phyloP scores from a whole-genome alignment of 2,329 filamentous ascomycete genomes.

The Rhytidhysteron rufulum region DNA sequence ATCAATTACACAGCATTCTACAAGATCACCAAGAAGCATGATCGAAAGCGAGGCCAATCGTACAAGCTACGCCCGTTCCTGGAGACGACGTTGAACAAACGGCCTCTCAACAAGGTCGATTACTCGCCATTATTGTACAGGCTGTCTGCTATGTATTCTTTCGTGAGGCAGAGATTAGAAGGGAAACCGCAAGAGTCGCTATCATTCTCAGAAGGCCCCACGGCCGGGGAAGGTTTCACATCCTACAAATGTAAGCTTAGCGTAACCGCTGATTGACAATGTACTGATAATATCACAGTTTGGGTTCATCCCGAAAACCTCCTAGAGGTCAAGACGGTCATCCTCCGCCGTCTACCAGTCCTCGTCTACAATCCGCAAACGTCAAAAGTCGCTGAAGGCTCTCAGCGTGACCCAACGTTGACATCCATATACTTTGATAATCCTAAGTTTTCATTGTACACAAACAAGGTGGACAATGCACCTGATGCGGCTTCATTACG shows the following conservation, averaged over 20 bases:
- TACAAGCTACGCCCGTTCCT: conserved; percentile 91
- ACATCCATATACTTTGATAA: conserved; percentile 97
- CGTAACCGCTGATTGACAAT: not conserved
- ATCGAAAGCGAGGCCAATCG: conserved; percentile 79
- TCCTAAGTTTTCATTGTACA: conserved; percentile 78
- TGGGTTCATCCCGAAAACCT: conserved; percentile 97
- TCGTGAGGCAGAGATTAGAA: conserved; percentile 80
- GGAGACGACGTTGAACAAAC: conserved; percentile 80
- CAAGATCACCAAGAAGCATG: conserved; percentile 99
- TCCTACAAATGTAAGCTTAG: conserved; percentile 73
- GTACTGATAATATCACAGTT: conserved; percentile 50
- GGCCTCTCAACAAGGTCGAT: conserved; percentile 92
- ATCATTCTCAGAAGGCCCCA: conserved; percentile 41
- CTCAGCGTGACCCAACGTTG: conserved; percentile 77
- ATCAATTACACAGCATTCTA: conserved; percentile 98
- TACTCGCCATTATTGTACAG: conserved; percentile 85
- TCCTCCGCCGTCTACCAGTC: conserved; percentile 83
- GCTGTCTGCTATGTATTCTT: conserved; percentile 93
- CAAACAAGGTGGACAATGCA: conserved; percentile 73
- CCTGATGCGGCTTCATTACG: conserved; percentile 77
- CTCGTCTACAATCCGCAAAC: conserved; percentile 89
- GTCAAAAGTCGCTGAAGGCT: conserved; percentile 75
- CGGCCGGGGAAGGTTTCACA: conserved; percentile 63
- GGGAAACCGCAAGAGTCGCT: conserved; percentile 46
- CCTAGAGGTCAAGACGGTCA: conserved; percentile 93